These are phyloP conservation scores for Dactylellina parvicollis DNA, from an alignment of 2,329 filamentous ascomycete species.

Conservation along the genomic window DNA sequence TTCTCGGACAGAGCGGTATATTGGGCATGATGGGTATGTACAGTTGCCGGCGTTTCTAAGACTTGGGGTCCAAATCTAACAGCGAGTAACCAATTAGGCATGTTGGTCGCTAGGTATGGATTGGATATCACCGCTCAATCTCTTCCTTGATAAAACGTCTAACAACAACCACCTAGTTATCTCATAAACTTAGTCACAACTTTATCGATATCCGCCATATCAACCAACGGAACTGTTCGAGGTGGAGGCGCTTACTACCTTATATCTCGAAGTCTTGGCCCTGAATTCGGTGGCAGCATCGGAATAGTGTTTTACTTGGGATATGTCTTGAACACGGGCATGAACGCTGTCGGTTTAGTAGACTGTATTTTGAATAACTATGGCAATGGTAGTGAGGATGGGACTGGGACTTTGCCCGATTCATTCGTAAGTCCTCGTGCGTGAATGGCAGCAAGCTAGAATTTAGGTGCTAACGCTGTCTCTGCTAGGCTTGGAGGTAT, in stretches of 20 bases:
- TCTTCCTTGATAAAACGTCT: not conserved
- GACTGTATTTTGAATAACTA: conserved; percentile 83
- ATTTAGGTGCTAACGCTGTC: conserved; percentile 57
- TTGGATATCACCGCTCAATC: not conserved
- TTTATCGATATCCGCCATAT: conserved; percentile 86
- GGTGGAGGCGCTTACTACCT: conserved; percentile 89
- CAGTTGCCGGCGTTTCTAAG: not conserved
- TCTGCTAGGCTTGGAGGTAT: conserved; percentile 78
- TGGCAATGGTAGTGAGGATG: conserved; percentile 68
- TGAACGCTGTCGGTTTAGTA: conserved; percentile 87
- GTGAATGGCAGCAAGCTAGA: not conserved
- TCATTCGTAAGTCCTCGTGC: conserved; percentile 55
- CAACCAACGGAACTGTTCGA: conserved; percentile 87
- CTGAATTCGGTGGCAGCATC: conserved; percentile 89
- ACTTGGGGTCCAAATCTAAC: conserved; percentile 6
- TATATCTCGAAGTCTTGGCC: conserved; percentile 84
- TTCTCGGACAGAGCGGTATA: conserved; percentile 81
- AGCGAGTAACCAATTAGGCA: conserved; percentile 11
- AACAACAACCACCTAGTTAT: conserved; percentile 64
- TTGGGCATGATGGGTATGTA: conserved; percentile 78
- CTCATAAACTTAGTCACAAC: conserved; percentile 83
- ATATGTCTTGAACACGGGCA: conserved; percentile 84
- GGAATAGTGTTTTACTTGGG: conserved; percentile 90
- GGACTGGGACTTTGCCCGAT: conserved; percentile 71
- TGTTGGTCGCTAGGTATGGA: conserved; percentile 70